Percentiles rank a stretch among this genome's conserved stretches.
These are phyloP conservation scores for Metschnikowia drakensbergensis DNA, from an alignment of 805 yeast species.

Conservation along the genomic window DNA sequence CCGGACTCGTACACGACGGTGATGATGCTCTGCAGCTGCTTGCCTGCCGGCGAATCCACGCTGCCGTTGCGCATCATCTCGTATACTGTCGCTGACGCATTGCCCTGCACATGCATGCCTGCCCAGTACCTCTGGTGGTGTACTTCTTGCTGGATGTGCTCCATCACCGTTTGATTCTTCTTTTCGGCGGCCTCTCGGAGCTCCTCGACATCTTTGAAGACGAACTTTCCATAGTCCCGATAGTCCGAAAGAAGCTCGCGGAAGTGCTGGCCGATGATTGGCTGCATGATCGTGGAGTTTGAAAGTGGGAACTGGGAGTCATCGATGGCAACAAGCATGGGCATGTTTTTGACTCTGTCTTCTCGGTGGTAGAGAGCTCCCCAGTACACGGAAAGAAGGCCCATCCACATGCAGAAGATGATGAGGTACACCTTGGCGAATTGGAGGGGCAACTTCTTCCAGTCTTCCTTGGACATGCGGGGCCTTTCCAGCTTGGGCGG, in stretches of 20 bases:
- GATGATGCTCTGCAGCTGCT: slow-evolving; percentile 19
- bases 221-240: slow-evolving; percentile 19
- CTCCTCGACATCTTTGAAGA: slow-evolving; percentile 12
- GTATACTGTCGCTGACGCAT: slow-evolving; percentile 25
- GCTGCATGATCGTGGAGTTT: slow-evolving; percentile 19
- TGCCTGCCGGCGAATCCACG: slow-evolving; percentile 12
- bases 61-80: slow-evolving; percentile 15
- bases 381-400: slow-evolving; percentile 39
- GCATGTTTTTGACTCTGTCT: slow-evolving; percentile 28
- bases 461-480: slow-evolving; percentile 12
- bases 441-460: slow-evolving; percentile 11
- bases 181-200: slow-evolving; percentile 15
- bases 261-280: slow-evolving; percentile 21
- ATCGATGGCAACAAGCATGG: slow-evolving; percentile 36
- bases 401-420: slow-evolving; percentile 24
- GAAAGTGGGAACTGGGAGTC: slow-evolving; percentile 20
- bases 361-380: slow-evolving; percentile 34
- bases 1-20: slow-evolving; percentile 26
- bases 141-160: slow-evolving; percentile 19
- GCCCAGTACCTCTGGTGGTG: slow-evolving; percentile 32
- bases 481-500: not conserved
- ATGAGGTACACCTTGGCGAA: slow-evolving; percentile 19
- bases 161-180: slow-evolving; percentile 19
- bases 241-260: slow-evolving; percentile 16
- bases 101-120: slow-evolving; percentile 23